Evolutionary conservation across 1,284 basidiomycete species (phyloP).

Genomic region (Marasmius fiardii): DNA sequence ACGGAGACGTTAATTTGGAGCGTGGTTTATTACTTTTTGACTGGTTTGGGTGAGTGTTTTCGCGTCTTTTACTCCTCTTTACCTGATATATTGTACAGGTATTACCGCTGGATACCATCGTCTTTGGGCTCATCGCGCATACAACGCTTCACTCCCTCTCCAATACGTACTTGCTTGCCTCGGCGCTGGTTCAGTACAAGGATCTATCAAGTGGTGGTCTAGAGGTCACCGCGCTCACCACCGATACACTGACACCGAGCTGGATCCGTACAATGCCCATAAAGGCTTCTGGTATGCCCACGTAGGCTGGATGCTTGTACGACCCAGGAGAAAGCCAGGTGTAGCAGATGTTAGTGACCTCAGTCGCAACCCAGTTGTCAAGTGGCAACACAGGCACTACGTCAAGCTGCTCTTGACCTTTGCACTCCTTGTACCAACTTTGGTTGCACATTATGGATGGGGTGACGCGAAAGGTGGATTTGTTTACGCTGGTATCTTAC

Average conservation of each 20-base stretch:
- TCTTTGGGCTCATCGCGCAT: constrained; percentile 89
- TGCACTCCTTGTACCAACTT: constrained; percentile 73
- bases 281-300: constrained; percentile 81
- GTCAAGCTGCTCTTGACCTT: constrained; percentile 67
- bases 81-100: constrained; percentile 25
- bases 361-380: constrained; percentile 71
- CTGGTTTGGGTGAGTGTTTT: constrained; percentile 64
- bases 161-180: constrained; percentile 77
- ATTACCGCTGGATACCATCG: constrained; percentile 87
- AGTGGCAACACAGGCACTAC: constrained; percentile 89
- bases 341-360: constrained; percentile 88
- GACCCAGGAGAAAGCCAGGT: constrained; percentile 85
- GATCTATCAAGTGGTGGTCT: constrained; percentile 95
- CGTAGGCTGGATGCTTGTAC: constrained; percentile 92
- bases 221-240: constrained; percentile 92
- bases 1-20: constrained; percentile 72
- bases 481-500: constrained; percentile 81
- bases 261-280: constrained; percentile 92
- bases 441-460: constrained; percentile 81
- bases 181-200: constrained; percentile 86
- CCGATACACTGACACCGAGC: constrained; percentile 92
- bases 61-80: constrained; percentile 8
- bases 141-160: constrained; percentile 81
- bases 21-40: constrained; percentile 82
- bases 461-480: constrained; percentile 83